Evolutionary conservation across 2,329 filamentous ascomycete genomes (phyloP).

Genomic region (Coniochaeta sp.): DNA sequence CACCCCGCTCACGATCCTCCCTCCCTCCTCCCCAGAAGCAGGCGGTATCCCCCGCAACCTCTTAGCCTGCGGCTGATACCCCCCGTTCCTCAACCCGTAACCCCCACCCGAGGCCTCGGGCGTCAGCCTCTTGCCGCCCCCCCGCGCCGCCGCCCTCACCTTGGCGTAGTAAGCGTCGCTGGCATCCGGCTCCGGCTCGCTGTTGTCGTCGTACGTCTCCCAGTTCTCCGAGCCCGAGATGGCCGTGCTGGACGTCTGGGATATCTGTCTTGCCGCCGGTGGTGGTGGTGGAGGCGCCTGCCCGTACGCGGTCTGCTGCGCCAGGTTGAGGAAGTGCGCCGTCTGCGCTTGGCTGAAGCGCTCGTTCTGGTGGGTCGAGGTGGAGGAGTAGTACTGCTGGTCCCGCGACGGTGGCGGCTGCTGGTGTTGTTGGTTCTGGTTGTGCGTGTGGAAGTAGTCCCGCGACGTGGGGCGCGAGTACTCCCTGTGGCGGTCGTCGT

Average conservation of each 20-base stretch:
- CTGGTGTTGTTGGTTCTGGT: constrained; percentile 28
- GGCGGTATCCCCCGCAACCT: constrained; percentile 46
- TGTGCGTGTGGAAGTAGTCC: constrained; percentile 33
- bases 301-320: constrained; percentile 27
- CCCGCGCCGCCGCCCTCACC: constrained; percentile 56
- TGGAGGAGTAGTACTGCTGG: constrained; percentile 17
- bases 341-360: constrained; percentile 24
- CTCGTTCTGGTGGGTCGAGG: constrained; percentile 30
- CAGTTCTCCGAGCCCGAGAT: constrained; percentile 89
- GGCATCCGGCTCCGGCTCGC: constrained; percentile 66
- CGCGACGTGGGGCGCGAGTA: constrained; percentile 25
- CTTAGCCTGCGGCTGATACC: constrained; percentile 36
- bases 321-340: constrained; percentile 19
- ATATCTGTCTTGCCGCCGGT: constrained; percentile 56
- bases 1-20: constrained; percentile 20
- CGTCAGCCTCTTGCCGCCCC: constrained; percentile 53
- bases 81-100: constrained; percentile 25
- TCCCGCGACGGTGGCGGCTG: constrained; percentile 29
- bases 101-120: constrained; percentile 30
- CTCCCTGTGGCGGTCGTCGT: constrained; percentile 52
- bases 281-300: constrained; percentile 32
- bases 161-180: constrained; percentile 77
- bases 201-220: constrained; percentile 90
- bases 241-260: constrained; percentile 64
- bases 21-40: background rate